These are phyloP conservation scores for Trametes maxima DNA, from an alignment of 768 basidiomycete genomes.

Conservation along the genomic window DNA sequence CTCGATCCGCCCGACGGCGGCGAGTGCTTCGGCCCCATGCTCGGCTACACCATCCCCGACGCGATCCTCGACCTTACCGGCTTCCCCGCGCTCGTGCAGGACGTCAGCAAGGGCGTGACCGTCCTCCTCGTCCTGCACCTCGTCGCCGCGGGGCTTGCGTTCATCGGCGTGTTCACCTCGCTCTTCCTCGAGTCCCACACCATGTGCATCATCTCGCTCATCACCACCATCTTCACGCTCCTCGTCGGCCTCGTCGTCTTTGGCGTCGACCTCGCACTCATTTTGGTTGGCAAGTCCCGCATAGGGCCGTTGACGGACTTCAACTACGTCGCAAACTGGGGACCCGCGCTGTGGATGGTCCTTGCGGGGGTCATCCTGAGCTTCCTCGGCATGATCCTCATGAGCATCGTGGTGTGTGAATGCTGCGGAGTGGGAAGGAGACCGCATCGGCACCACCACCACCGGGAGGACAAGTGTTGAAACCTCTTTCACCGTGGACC, in stretches of 20 bases:
- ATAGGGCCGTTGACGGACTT: constrained; percentile 43
- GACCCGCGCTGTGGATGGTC: constrained; percentile 79
- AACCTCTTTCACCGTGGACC: not conserved
- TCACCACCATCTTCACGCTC: constrained; percentile 58
- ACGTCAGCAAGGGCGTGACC: constrained; percentile 48
- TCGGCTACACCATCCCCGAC: constrained; percentile 67
- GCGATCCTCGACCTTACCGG: constrained; percentile 45
- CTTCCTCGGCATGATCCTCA: constrained; percentile 62
- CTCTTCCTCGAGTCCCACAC: constrained; percentile 61
- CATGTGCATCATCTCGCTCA: constrained; percentile 58
- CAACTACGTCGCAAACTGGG: constrained; percentile 52
- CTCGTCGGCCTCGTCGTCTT: constrained; percentile 58
- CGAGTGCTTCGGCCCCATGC: constrained; percentile 59
- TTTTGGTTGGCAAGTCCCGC: constrained; percentile 50
- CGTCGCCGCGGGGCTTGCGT: constrained; percentile 59
- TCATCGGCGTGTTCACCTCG: constrained; percentile 52
- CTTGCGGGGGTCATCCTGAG: constrained; percentile 53
- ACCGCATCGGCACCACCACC: constrained; percentile 13
- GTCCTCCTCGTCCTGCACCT: constrained; percentile 70
- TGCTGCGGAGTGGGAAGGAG: constrained; percentile 61
- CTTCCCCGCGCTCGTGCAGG: constrained; percentile 44
- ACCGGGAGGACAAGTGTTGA: constrained; percentile 9
- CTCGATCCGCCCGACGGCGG: constrained; percentile 42
- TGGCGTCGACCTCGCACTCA: constrained; percentile 63
- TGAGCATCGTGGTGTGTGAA: constrained; percentile 65